Base-by-base conservation (phyloP, 2,329 filamentous ascomycete genomes). In the Trichothecium roseum region DNA sequence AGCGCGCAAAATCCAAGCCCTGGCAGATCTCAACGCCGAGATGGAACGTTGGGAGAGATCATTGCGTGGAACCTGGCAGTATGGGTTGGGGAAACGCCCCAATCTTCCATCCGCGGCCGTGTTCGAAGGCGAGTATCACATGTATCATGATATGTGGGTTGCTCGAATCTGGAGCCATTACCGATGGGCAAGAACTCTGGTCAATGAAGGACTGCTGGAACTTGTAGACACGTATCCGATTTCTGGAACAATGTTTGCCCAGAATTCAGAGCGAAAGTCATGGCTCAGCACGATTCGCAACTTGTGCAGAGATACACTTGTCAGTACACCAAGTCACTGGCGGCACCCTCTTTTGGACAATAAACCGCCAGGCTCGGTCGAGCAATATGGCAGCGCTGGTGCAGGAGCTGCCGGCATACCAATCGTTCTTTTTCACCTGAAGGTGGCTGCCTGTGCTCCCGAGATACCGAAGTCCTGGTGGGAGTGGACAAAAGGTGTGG, bases 161-260 rank as follows among this genome's bases (percentile, higher is more conserved):
- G 69, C 66, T 8, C 63, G 68, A 17, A 60, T 71, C 28, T 78
- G 70, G 70, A 73, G 71, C 40, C 67, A 78, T 43, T 75, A 70
- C 44, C 70, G 75, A 17, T 75, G 71, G 62, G 62, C 64, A 6
- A 66, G 71, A n/a, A 66, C 76, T 17, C 51, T 77, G 8, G 48
- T 66, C 13, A 68, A 63, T 46, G 63, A 74, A 40, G 57, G 63
- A 29, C 62, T 78, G 10, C 50, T 71, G 8, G 56, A 59, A 9
- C 48, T 62, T 22, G 50, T 52, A 5, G 51, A 53, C 28, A 47
- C 46, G 1, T 62, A 59, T 36, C 67, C 68, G 0, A 34, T 45
- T 6, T 65, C 62, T 4, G 57, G 57, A 32, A 40, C 44, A 4
- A 44, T 49, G 2, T 45, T 56, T n/a, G 41, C 63, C 13, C 40